phyloP scores from a whole-genome alignment of 768 basidiomycete species.

The Cyathus striatus region DNA sequence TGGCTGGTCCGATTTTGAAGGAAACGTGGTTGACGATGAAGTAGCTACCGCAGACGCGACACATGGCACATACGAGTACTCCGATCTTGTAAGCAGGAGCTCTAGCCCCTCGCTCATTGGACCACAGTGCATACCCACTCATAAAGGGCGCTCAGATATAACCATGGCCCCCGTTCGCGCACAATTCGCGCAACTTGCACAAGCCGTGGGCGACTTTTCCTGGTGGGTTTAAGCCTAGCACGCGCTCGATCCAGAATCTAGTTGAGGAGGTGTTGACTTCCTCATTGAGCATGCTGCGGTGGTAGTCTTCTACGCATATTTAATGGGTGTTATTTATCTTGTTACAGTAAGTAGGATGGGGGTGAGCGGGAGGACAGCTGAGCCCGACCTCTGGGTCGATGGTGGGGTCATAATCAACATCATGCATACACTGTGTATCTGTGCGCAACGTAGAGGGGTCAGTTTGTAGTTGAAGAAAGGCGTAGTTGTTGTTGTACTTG shows the following conservation, averaged over 20 bases:
- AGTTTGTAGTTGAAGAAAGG: constrained; percentile 15
- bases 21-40: constrained; percentile 27
- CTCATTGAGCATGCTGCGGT: constrained; percentile 83
- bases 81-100: too few species aligned
- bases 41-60: constrained; percentile 28
- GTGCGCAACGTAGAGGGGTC: constrained; percentile 33
- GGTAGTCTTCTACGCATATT: constrained; percentile 95
- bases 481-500: neutral
- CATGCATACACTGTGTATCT: constrained; percentile 40
- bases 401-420: constrained; percentile 59
- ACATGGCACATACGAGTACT: constrained; percentile 60
- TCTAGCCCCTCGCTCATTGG: too few species aligned
- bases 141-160: constrained; percentile 52
- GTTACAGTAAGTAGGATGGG: constrained; percentile 82
- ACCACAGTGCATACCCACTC: constrained; percentile 33
- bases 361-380: constrained; percentile 77
- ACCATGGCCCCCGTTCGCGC: constrained; percentile 62
- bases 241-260: constrained; percentile 71
- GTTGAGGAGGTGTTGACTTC: constrained; percentile 93
- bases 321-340: constrained; percentile 94
- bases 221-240: constrained; percentile 67
- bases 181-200: constrained; percentile 70
- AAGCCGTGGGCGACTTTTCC: constrained; percentile 83
- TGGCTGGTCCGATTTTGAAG: constrained; percentile 22
- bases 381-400: constrained; percentile 86